Conservation (phyloP, 805 yeast genomes). For the Yarrowia sp. region DNA sequence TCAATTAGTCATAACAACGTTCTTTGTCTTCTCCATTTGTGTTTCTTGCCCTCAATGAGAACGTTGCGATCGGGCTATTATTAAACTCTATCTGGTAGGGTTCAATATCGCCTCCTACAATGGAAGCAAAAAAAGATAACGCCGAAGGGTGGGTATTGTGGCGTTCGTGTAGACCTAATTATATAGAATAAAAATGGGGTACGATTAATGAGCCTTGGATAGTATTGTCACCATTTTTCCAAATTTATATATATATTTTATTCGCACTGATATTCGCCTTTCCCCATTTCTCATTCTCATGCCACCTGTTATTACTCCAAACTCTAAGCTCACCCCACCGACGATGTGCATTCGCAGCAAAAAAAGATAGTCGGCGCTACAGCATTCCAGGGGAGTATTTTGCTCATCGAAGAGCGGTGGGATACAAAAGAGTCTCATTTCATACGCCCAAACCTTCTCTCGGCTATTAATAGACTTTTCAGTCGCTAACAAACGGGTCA, state of each 20-base stretch:
- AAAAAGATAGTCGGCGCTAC: neutral
- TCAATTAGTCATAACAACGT: neutral
- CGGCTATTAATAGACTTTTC: too few species aligned
- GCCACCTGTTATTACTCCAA: neutral
- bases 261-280: too few species aligned
- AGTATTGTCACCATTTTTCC: too few species aligned
- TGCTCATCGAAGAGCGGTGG: neutral
- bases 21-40: neutral
- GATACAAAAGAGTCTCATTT: too few species aligned
- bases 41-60: neutral
- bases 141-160: neutral
- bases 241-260: neutral
- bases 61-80: neutral
- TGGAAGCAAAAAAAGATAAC: conserved; percentile 1
- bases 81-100: neutral
- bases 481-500: too few species aligned
- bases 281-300: neutral
- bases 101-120: conserved; percentile 1
- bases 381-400: neutral
- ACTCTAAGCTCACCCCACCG: neutral
- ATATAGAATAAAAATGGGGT: too few species aligned
- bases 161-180: too few species aligned
- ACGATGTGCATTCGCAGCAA: neutral
- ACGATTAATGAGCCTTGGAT: too few species aligned
- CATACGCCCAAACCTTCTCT: too few species aligned